Percentiles rank a stretch among this genome's conserved stretches.
These are phyloP conservation scores for Fusarium xylarioides DNA, from an alignment of 2,329 filamentous ascomycete genomes.

Conservation along the genomic window DNA sequence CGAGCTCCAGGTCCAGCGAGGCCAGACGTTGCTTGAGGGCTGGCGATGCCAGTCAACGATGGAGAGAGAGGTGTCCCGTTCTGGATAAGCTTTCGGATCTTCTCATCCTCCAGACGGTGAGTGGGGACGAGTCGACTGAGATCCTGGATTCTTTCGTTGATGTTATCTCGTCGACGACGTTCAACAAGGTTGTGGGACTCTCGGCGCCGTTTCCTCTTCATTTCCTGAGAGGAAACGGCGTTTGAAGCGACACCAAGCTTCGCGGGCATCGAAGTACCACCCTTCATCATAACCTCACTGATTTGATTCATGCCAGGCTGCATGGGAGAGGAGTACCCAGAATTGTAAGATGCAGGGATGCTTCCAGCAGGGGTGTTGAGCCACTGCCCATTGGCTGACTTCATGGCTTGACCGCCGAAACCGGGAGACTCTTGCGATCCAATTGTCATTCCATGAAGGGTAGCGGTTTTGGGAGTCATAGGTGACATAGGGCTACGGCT, in stretches of 20 bases:
- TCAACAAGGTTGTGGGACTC: conserved; percentile 98
- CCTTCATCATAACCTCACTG: conserved; percentile 87
- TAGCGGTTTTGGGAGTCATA: conserved; percentile 86
- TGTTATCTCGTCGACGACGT: conserved; percentile 93
- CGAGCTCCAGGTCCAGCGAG: conserved; percentile 86
- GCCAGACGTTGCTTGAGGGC: conserved; percentile 82
- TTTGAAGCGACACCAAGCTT: conserved; percentile 72
- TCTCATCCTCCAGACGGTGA: conserved; percentile 95
- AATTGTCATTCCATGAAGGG: conserved; percentile 76
- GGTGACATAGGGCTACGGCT: conserved; percentile 69
- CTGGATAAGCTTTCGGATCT: conserved; percentile 92
- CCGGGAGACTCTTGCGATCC: conserved; percentile 72
- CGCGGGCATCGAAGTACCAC: conserved; percentile 86
- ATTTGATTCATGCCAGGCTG: conserved; percentile 78
- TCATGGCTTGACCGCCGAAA: conserved; percentile 83
- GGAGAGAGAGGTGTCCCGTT: conserved; percentile 92
- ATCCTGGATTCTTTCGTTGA: conserved; percentile 98
- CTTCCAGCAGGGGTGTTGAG: conserved; percentile 83
- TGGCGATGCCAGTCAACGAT: conserved; percentile 75
- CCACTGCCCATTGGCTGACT: conserved; percentile 89
- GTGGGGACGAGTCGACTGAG: conserved; percentile 91
- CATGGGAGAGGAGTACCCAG: conserved; percentile 86
- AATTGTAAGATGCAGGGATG: conserved; percentile 86
- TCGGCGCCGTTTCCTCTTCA: conserved; percentile 87
- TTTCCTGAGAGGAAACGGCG: conserved; percentile 83